phyloP scores from a whole-genome alignment of 1,284 basidiomycete species.

The Meira miltonrushii region DNA sequence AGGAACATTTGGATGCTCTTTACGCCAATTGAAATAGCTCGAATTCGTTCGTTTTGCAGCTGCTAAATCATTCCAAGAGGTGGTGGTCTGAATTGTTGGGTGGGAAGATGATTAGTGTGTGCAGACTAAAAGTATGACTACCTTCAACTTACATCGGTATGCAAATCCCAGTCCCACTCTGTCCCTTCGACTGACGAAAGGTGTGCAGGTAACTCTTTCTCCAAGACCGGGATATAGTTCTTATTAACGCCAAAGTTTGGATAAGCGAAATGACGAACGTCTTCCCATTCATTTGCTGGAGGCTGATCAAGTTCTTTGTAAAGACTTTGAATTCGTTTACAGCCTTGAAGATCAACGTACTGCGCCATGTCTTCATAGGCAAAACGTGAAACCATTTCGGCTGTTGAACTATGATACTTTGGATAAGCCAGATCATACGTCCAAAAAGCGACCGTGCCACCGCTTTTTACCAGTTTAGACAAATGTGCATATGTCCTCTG shows the following conservation, averaged over 20 bases:
- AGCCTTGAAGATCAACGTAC: background rate
- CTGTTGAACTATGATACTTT: background rate
- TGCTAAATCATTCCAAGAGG: background rate
- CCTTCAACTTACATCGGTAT: background rate
- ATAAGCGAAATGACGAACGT: background rate
- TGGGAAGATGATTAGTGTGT: background rate
- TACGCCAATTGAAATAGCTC: background rate
- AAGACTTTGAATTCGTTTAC: background rate
- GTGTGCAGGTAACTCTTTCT: background rate
- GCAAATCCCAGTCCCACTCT: background rate
- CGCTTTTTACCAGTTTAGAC: background rate
- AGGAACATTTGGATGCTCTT: background rate
- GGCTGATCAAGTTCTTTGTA: background rate
- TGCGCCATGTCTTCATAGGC: background rate
- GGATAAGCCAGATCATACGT: conserved; percentile 2
- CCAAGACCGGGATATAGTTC: background rate
- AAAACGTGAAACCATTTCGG: background rate
- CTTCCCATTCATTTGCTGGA: background rate
- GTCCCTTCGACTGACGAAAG: background rate
- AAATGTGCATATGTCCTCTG: background rate
- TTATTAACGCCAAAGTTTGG: background rate
- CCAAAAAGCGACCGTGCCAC: background rate
- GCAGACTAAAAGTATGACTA: background rate
- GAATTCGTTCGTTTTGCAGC: background rate
- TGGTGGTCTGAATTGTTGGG: background rate